These are phyloP conservation scores for Chamaecrista fasciculata DNA, from an alignment of 306 rosid species.

Conservation along the genomic window DNA sequence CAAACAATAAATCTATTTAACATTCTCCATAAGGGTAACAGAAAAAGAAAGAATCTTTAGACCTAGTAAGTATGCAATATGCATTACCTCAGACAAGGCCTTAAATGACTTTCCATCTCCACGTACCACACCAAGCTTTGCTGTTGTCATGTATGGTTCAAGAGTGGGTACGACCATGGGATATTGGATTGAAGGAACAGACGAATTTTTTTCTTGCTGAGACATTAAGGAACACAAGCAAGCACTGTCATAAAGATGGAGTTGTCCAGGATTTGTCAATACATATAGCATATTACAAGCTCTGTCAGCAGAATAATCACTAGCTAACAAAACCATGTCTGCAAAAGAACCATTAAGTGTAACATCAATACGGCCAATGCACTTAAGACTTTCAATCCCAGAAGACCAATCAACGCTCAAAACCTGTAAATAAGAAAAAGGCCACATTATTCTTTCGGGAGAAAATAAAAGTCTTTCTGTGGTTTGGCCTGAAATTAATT, in stretches of 20 bases:
- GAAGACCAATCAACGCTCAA: constrained; percentile 71
- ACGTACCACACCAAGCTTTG: constrained; percentile 53
- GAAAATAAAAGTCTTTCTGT: background rate
- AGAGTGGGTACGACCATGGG: constrained; percentile 61
- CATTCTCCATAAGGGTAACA: constrained; percentile 11
- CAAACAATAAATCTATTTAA: constrained; percentile 5
- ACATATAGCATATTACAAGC: constrained; percentile 52
- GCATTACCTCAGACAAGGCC: constrained; percentile 62
- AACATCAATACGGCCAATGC: constrained; percentile 58
- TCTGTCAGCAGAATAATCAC: constrained; percentile 38
- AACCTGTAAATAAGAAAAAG: constrained; percentile 52
- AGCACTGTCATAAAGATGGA: constrained; percentile 54
- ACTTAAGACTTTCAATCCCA: constrained; percentile 71
- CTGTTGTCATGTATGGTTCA: constrained; percentile 63
- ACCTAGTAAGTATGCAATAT: constrained; percentile 21
- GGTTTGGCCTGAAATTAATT: background rate
- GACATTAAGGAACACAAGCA: constrained; percentile 57
- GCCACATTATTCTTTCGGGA: constrained; percentile 17
- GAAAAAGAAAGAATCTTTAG: constrained; percentile 11
- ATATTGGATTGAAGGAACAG: constrained; percentile 47
- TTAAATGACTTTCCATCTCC: constrained; percentile 43
- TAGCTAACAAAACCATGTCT: constrained; percentile 62
- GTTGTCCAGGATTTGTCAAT: constrained; percentile 79
- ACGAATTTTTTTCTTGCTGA: constrained; percentile 41
- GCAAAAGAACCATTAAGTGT: constrained; percentile 79